phyloP scores from a whole-genome alignment of 768 basidiomycete genomes.

The Brasilioporus rufonigricans region DNA sequence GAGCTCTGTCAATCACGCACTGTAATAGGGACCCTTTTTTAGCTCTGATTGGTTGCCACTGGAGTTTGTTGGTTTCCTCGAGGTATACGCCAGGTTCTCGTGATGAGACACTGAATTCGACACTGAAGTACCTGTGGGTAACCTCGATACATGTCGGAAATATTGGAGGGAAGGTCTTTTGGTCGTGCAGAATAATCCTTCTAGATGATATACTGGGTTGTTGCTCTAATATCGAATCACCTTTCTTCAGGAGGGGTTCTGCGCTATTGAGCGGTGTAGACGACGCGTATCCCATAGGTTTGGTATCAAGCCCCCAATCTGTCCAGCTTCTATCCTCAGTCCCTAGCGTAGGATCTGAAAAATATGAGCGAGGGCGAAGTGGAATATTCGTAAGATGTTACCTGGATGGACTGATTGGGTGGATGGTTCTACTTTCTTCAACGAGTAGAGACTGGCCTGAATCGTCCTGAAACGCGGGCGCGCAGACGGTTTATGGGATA shows the following conservation, averaged over 20 bases:
- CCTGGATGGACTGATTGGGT: background rate
- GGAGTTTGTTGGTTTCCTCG: background rate
- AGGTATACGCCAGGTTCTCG: conserved; percentile 3
- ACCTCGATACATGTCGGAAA: background rate
- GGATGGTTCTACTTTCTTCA: background rate
- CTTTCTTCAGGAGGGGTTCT: background rate
- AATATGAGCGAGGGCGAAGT: background rate
- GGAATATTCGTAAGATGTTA: background rate
- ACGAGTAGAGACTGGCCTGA: background rate
- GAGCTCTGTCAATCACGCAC: background rate
- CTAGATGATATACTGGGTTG: background rate
- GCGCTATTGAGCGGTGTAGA: background rate
- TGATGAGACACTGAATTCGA: background rate
- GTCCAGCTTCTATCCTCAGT: background rate
- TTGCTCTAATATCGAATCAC: background rate
- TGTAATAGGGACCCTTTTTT: background rate
- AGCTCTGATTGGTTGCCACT: background rate
- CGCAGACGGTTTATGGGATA: background rate
- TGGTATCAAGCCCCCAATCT: background rate
- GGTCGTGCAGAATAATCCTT: background rate
- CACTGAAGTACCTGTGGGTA: conserved; percentile 1
- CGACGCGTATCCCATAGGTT: background rate
- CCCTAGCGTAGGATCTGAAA: background rate
- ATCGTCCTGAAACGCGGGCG: conserved; percentile 6
- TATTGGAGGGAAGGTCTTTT: background rate